Conservation (phyloP, 306 rosid genomes). For the Biancaea sappan region DNA sequence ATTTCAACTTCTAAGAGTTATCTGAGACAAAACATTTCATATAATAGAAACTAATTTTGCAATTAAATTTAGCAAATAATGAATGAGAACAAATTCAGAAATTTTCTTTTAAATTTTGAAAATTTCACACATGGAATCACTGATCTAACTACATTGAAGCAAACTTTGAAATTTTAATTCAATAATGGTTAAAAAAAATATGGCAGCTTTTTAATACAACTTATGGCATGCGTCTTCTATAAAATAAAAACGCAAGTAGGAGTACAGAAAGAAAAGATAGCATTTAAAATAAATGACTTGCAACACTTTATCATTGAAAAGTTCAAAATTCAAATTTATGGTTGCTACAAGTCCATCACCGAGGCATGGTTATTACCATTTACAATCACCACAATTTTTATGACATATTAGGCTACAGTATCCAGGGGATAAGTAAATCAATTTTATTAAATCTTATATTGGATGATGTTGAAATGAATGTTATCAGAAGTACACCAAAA, state of each 20-base stretch:
- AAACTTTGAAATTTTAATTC: background rate
- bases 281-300: background rate
- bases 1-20: background rate
- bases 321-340: background rate
- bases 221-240: background rate
- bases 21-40: background rate
- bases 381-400: background rate
- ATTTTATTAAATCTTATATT: background rate
- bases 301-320: background rate
- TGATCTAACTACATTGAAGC: background rate
- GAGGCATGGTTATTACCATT: background rate
- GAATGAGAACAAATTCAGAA: no score
- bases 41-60: background rate
- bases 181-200: background rate
- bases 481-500: slow-evolving; percentile 13
- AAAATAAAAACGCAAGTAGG: background rate
- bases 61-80: background rate
- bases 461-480: slow-evolving; percentile 14
- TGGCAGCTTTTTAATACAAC: background rate
- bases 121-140: background rate
- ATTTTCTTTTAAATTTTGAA: background rate
- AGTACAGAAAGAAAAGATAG: background rate
- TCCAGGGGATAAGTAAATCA: background rate
- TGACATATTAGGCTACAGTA: background rate
- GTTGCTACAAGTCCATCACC: background rate